A percentile compares a stretch with the other conserved stretches of the same genome.
These are phyloP conservation scores for Colletotrichum tanaceti DNA, from an alignment of 2,329 filamentous ascomycete genomes.

Conservation along the genomic window DNA sequence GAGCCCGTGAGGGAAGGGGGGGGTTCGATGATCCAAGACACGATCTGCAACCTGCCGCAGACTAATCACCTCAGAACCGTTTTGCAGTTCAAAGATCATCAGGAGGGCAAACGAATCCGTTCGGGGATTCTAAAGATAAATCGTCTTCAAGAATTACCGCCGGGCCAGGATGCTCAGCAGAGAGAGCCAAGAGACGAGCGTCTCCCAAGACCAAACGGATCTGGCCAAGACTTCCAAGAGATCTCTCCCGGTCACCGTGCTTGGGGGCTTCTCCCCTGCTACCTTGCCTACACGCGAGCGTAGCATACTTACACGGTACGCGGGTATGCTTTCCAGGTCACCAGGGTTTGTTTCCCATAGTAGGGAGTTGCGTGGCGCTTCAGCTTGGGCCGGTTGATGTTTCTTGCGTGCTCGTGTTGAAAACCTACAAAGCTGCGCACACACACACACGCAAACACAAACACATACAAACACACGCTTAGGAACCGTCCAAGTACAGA, in stretches of 20 bases:
- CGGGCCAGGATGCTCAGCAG: neutral
- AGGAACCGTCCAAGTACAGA: too few species aligned
- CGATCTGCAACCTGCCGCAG: slow-evolving; percentile 35
- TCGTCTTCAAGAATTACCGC: neutral
- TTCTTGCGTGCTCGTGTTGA: neutral
- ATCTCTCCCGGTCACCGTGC: slow-evolving; percentile 3
- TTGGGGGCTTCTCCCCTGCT: neutral
- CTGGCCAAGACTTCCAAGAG: slow-evolving; percentile 37
- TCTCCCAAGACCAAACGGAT: slow-evolving; percentile 12
- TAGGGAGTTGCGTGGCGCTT: neutral
- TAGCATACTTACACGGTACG: too few species aligned
- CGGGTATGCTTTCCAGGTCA: neutral
- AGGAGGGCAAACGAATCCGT: neutral
- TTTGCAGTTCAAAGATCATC: neutral
- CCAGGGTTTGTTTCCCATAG: slow-evolving; percentile 16
- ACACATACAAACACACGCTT: too few species aligned
- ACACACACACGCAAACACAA: neutral
- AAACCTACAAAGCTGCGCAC: slow-evolving; percentile 23
- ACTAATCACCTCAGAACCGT: slow-evolving; percentile 5
- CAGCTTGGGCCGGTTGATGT: slow-evolving; percentile 22
- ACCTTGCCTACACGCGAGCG: neutral
- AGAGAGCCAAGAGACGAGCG: slow-evolving; percentile 7
- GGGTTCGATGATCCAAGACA: neutral
- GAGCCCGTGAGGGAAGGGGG: too few species aligned
- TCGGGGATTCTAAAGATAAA: neutral